Evolutionary conservation across 345 rosid genomes (phyloP).

Genomic region (Aurinia saxatilis): DNA sequence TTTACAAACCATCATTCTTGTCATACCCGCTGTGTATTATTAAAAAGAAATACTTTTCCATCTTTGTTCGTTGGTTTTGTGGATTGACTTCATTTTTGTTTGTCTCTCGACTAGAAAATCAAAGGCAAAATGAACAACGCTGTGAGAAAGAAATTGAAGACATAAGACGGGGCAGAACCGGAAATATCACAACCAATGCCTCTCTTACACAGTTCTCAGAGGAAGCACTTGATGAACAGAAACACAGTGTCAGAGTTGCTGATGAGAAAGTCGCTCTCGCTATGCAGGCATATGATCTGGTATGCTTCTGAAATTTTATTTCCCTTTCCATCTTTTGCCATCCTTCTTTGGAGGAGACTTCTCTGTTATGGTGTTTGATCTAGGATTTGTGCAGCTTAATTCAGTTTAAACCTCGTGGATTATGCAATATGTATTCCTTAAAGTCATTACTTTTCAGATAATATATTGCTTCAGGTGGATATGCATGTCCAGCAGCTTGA

Average conservation of each 20-base stretch:
- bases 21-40: not conserved
- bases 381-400: not conserved
- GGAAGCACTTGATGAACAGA: constrained; percentile 88
- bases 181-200: constrained; percentile 43
- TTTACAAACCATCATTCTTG: no score
- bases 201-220: constrained; percentile 69
- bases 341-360: not conserved
- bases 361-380: not conserved
- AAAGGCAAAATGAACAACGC: constrained; percentile 74
- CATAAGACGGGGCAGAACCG: constrained; percentile 56
- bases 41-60: not conserved
- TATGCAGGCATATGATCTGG: constrained; percentile 91
- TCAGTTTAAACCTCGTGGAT: constrained; percentile 5
- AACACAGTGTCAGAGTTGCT: constrained; percentile 86
- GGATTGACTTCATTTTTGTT: not conserved
- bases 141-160: constrained; percentile 90
- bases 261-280: constrained; percentile 94
- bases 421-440: not conserved
- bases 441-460: constrained; percentile 24
- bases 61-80: not conserved
- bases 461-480: constrained; percentile 69
- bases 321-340: not conserved
- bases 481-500: constrained; percentile 90
- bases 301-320: constrained; percentile 13
- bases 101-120: constrained; percentile 40